Percentiles rank a stretch among this genome's conserved stretches.
Conservation (phyloP, 1,284 basidiomycete species). For the Trichosporon ovoides region DNA sequence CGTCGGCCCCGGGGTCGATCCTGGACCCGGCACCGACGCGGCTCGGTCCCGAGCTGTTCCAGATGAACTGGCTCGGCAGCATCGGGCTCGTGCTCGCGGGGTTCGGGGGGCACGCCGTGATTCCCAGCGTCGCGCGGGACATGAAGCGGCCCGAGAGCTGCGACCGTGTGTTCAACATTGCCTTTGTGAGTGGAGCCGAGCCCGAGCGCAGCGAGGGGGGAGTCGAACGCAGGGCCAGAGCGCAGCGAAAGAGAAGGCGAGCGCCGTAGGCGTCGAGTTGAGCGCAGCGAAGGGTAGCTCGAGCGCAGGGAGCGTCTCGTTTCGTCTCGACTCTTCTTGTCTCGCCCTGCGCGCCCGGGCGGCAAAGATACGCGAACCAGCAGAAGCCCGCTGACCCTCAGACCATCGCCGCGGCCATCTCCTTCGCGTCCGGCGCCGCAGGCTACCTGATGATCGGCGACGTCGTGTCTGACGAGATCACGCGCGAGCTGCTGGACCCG, state of each 20-base stretch:
- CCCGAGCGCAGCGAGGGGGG: too few relatives aligned
- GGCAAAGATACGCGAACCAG: too few relatives aligned
- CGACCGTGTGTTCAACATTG: conserved; percentile 54
- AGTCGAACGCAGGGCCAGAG: too few relatives aligned
- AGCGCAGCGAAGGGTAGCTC: too few relatives aligned
- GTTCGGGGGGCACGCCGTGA: conserved; percentile 89
- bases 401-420: conserved; percentile 62
- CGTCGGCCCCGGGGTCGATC: conserved; percentile 73
- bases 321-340: background rate
- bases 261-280: too few relatives aligned
- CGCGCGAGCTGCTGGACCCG: conserved; percentile 70
- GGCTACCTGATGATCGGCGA: conserved; percentile 92
- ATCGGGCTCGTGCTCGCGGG: conserved; percentile 94
- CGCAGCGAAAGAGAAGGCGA: too few relatives aligned
- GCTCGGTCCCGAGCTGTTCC: conserved; percentile 56
- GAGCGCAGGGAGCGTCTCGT: too few relatives aligned
- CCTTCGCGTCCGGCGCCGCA: conserved; percentile 71
- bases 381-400: conserved; percentile 4
- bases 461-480: conserved; percentile 81
- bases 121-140: conserved; percentile 82
- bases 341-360: too few relatives aligned
- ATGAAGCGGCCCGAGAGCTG: conserved; percentile 81
- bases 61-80: conserved; percentile 52
- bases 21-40: conserved; percentile 68
- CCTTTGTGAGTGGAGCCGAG: conserved; percentile 32